These are phyloP conservation scores for Cymbidium sinense DNA, from an alignment of 106 monocot species.

Conservation along the genomic window DNA sequence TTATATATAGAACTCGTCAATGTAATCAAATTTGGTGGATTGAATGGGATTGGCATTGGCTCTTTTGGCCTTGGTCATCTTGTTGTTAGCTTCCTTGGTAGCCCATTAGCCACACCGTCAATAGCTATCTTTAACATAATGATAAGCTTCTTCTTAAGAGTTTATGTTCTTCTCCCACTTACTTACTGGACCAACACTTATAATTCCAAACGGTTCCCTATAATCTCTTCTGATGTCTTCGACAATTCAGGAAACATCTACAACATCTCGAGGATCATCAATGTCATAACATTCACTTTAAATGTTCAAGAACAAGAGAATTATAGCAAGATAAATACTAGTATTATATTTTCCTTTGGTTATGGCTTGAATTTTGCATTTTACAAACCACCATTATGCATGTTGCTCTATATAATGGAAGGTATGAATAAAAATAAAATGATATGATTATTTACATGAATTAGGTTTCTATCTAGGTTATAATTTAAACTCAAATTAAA, in stretches of 20 bases:
- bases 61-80: conserved; percentile 32
- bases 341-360: conserved; percentile 13
- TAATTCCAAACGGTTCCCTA: conserved; percentile 30
- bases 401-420: conserved; percentile 29
- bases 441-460: neutral
- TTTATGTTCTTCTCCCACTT: conserved; percentile 25
- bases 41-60: conserved; percentile 28
- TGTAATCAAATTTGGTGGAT: conserved; percentile 57
- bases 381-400: conserved; percentile 18
- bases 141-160: conserved; percentile 15
- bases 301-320: conserved; percentile 16
- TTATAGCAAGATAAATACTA: conserved; percentile 13
- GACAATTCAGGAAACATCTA: conserved; percentile 16
- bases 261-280: conserved; percentile 25
- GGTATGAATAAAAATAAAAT: conserved; percentile 1
- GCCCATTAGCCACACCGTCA: conserved; percentile 30
- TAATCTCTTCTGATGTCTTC: conserved; percentile 30
- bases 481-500: neutral
- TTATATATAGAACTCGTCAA: conserved; percentile 38
- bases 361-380: conserved; percentile 24
- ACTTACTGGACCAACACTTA: conserved; percentile 27
- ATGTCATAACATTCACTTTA: conserved; percentile 12
- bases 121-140: conserved; percentile 30
- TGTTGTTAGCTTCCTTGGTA: conserved; percentile 24
- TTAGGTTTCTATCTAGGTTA: too few relatives aligned